Evolutionary conservation across 805 yeast species (phyloP), one percentile per base, ranked within the genome.

Genomic region (Candida wancherniae): DNA sequence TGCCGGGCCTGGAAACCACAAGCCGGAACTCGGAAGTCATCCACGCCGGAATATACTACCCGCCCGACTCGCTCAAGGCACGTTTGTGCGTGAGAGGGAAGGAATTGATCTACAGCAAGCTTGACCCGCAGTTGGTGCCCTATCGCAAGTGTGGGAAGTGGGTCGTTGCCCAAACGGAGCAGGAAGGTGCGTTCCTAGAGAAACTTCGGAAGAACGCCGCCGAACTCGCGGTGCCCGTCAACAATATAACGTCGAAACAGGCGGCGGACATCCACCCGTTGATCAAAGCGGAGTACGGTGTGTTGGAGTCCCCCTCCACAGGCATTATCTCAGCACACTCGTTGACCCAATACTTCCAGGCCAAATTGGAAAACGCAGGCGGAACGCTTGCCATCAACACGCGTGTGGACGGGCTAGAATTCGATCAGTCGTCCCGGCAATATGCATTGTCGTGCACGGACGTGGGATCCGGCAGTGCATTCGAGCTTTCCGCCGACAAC

Each of bases 11-110:
- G 43, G 96, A 87, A 47, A 85, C 95, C 0, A 80, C 94, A 5
- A 72, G 90, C n/a, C 64, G 96, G 31, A 87, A 87, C 61, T 83
- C 94, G 2, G 97, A 88, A 50, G 97, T 88, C 15, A 80, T 87
- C 15, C 97, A 87, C 57, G 95, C 95, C 0, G 96, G 95, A 0
- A 48, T 87, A 5, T 88, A 88, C 52, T 82, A 84, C 48, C 94
- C 95, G 0, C 58, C 63, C 7, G 72, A 73, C 36, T 69, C 82
- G 2, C 61, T 88, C 32, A 81, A 84, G 49, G 75, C 84, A 0
- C 57, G 64, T 42, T 57, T 87, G 17, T 88, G 96, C 47, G 63
- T 87, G 19, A 67, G 71, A 22, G 97, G 97, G 0, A 86, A 83
- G 45, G 55, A 75, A 9, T 56, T 77, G 54, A 64, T 87, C 9